Conservation (phyloP, 495 filamentous ascomycete genomes). For the Pyrenula massariospora region DNA sequence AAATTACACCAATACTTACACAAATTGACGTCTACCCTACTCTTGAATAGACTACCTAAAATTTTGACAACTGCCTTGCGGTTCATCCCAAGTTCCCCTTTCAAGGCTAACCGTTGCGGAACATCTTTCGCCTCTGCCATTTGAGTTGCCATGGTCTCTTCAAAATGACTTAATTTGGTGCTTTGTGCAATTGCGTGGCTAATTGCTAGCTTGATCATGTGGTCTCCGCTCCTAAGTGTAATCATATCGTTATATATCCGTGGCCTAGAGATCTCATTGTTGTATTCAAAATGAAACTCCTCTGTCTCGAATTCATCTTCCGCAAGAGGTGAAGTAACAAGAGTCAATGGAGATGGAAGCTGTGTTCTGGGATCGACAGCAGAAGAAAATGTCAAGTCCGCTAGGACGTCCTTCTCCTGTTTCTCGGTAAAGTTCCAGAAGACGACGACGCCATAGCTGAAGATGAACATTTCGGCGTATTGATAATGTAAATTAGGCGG, state of each 20-base stretch:
- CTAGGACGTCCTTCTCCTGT: constrained; percentile 93
- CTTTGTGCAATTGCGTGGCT: constrained; percentile 95
- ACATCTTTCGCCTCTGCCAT: constrained; percentile 90
- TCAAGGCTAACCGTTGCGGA: constrained; percentile 75
- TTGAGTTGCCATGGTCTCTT: constrained; percentile 89
- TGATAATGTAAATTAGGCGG: constrained; percentile 50
- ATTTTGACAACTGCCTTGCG: constrained; percentile 87
- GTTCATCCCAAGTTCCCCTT: constrained; percentile 83
- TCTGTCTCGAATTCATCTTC: constrained; percentile 94
- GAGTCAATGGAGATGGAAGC: constrained; percentile 35
- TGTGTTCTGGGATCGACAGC: constrained; percentile 22
- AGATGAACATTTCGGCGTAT: constrained; percentile 94
- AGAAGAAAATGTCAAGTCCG: constrained; percentile 86
- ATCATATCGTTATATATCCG: constrained; percentile 99
- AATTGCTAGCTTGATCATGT: constrained; percentile 98
- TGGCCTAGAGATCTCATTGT: constrained; percentile 66
- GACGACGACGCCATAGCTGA: constrained; percentile 93
- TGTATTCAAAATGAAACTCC: constrained; percentile 98
- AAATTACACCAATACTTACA: constrained; percentile 45
- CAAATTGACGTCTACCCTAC: constrained; percentile 92
- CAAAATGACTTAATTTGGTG: constrained; percentile 93
- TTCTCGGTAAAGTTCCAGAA: constrained; percentile 97
- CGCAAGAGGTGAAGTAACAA: constrained; percentile 59
- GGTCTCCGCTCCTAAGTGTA: constrained; percentile 83
- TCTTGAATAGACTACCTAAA: constrained; percentile 80